Evolutionary conservation across 208 protist genomes (phyloP).

Genomic region (Leishmania tropica): DNA sequence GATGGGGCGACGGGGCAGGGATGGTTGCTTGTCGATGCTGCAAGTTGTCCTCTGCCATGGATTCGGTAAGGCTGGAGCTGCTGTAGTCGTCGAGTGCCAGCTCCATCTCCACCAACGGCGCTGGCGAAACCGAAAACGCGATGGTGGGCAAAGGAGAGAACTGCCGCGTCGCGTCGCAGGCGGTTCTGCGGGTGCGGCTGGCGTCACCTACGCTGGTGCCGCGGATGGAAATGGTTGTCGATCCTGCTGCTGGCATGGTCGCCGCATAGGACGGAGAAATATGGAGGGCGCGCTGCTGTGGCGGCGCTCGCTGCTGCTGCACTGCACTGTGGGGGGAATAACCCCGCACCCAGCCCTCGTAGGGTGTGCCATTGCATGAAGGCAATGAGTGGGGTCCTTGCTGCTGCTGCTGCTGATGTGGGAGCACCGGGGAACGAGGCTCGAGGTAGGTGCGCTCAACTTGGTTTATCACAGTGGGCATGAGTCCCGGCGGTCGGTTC

Average conservation of each 20-base stretch:
- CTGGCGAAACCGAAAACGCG: not conserved
- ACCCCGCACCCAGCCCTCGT: not conserved
- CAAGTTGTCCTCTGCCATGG: not conserved
- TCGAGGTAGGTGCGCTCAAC: not conserved
- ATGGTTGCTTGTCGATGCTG: not conserved
- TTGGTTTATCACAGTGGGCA: not conserved
- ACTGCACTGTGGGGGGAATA: not conserved
- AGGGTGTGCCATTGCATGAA: not conserved
- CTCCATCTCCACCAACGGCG: not conserved
- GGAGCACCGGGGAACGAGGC: not conserved
- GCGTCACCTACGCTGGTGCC: not conserved
- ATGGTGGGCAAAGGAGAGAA: not conserved
- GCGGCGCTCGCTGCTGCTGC: not conserved
- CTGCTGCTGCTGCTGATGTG: not conserved
- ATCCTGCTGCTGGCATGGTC: not conserved
- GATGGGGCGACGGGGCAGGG: not conserved
- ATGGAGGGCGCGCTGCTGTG: not conserved
- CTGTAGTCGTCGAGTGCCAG: not conserved
- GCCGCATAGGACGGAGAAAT: not conserved
- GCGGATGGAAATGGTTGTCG: not conserved
- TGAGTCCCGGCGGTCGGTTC: not conserved
- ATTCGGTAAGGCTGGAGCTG: not conserved
- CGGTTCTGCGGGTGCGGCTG: not conserved
- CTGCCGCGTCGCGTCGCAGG: not conserved
- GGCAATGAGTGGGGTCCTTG: not conserved